Conservation (phyloP, 2,329 filamentous ascomycete genomes). For the Emydomyces testavorans region DNA sequence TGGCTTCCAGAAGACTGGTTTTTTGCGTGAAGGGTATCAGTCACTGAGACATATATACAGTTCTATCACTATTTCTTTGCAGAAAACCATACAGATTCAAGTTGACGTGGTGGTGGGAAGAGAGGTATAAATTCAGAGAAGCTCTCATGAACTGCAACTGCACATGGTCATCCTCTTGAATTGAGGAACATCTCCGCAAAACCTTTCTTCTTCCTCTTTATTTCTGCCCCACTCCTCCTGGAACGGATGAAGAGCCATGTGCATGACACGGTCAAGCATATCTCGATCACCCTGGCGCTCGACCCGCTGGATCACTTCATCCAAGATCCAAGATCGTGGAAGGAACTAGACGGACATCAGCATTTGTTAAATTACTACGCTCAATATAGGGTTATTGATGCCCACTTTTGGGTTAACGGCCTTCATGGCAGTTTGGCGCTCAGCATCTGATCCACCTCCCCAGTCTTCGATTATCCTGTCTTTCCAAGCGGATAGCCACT, state of each 20-base stretch:
- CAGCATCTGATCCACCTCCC: slow-evolving; percentile 49
- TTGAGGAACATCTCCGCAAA: slow-evolving; percentile 74
- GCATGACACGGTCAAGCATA: slow-evolving; percentile 65
- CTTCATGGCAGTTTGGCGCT: slow-evolving; percentile 65
- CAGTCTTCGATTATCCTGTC: slow-evolving; percentile 63
- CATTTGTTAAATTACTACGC: not conserved
- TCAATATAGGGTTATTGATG: not conserved
- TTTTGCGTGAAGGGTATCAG: not conserved
- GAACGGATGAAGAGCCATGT: slow-evolving; percentile 75
- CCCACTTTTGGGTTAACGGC: slow-evolving; percentile 67
- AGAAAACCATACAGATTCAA: not conserved
- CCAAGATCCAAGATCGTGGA: slow-evolving; percentile 79
- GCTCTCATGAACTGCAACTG: slow-evolving; percentile 72
- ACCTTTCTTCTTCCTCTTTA: slow-evolving; percentile 64
- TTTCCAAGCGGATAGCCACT: slow-evolving; percentile 75
- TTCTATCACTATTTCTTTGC: slow-evolving; percentile 1
- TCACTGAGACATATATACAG: not conserved
- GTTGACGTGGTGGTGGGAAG: not conserved
- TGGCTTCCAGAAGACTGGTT: not conserved
- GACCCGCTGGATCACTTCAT: slow-evolving; percentile 82
- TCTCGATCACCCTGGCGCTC: slow-evolving; percentile 73
- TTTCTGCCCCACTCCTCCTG: slow-evolving; percentile 55
- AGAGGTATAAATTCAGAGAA: not conserved
- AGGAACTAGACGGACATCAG: slow-evolving; percentile 48
- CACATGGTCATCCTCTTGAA: slow-evolving; percentile 76